Percentiles rank a stretch among this genome's conserved stretches.
Evolutionary conservation across 2,329 filamentous ascomycete genomes (phyloP).

Genomic region (Teratosphaeria epicoccoides): DNA sequence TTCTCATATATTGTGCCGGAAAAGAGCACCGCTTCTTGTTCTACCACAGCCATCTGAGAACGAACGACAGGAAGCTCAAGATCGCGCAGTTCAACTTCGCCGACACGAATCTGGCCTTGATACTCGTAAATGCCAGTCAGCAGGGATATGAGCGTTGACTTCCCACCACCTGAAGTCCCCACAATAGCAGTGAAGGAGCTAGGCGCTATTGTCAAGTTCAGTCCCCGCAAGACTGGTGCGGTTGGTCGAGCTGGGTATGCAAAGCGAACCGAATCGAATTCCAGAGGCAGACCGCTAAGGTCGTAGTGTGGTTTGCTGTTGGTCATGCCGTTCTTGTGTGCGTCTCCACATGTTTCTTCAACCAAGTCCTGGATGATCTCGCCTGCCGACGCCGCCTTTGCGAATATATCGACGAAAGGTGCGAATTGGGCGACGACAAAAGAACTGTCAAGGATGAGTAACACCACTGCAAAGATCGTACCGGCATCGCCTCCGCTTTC

Average conservation of each 20-base stretch:
- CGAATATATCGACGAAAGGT: conserved; percentile 49
- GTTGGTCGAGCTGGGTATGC: conserved; percentile 35
- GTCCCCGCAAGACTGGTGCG: conserved; percentile 28
- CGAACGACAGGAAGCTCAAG: conserved; percentile 28
- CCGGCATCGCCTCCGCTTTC: conserved; percentile 31
- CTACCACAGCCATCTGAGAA: conserved; percentile 34
- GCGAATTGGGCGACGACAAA: conserved; percentile 54
- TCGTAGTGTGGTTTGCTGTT: conserved; percentile 5
- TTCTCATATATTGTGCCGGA: conserved; percentile 36
- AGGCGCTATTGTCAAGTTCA: conserved; percentile 28
- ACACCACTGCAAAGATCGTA: conserved; percentile 53
- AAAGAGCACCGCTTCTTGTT: conserved; percentile 38
- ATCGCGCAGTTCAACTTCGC: conserved; percentile 29
- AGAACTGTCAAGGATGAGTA: conserved; percentile 53
- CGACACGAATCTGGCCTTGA: conserved; percentile 29
- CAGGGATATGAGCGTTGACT: conserved; percentile 35
- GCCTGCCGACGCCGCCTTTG: conserved; percentile 43
- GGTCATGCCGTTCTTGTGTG: conserved; percentile 11
- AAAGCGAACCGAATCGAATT: conserved; percentile 31
- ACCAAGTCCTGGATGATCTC: conserved; percentile 36
- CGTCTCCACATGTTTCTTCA: conserved; percentile 15
- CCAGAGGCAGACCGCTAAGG: conserved; percentile 21
- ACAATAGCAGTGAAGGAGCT: conserved; percentile 37
- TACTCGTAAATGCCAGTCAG: conserved; percentile 35
- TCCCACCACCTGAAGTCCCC: conserved; percentile 34